These are phyloP conservation scores for Waltergamsia citrina DNA, from an alignment of 2,329 filamentous ascomycete genomes.

Conservation along the genomic window DNA sequence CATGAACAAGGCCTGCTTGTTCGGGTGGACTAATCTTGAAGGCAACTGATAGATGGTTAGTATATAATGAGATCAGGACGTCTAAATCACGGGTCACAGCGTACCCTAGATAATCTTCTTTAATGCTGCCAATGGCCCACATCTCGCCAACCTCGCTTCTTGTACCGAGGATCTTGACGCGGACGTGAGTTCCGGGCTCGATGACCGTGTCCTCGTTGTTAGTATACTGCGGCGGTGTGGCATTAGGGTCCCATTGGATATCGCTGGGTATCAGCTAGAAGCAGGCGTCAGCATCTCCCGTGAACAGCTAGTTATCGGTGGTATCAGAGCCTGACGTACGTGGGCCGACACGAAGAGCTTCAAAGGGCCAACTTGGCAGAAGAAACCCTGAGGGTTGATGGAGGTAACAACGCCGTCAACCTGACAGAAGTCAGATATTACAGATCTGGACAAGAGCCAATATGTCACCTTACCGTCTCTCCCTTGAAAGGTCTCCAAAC, in stretches of 20 bases:
- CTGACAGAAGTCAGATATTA: slow-evolving; percentile 34
- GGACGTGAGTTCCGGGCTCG: slow-evolving; percentile 86
- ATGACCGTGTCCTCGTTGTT: slow-evolving; percentile 92
- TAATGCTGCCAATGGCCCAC: slow-evolving; percentile 96
- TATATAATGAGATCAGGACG: not conserved
- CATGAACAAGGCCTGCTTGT: too few relatives aligned
- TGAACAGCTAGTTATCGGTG: not conserved
- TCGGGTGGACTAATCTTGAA: slow-evolving; percentile 1
- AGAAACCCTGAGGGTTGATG: slow-evolving; percentile 89
- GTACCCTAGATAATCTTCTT: slow-evolving; percentile 68
- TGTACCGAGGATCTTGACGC: slow-evolving; percentile 89
- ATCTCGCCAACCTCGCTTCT: slow-evolving; percentile 90
- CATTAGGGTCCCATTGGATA: slow-evolving; percentile 91
- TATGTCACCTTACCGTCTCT: slow-evolving; percentile 65
- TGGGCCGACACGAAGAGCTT: slow-evolving; percentile 73
- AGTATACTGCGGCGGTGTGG: slow-evolving; percentile 92
- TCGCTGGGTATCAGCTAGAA: slow-evolving; percentile 77
- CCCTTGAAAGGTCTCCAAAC: slow-evolving; percentile 98
- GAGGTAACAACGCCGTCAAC: slow-evolving; percentile 90
- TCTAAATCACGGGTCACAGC: not conserved
- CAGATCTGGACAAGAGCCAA: slow-evolving; percentile 4
- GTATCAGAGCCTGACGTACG: slow-evolving; percentile 34
- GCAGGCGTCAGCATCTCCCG: slow-evolving; percentile 1
- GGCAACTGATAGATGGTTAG: not conserved
- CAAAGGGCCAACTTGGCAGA: slow-evolving; percentile 71